Evolutionary conservation across 2,329 filamentous ascomycete species (phyloP), one percentile per base, ranked within the genome.

Genomic region (Aspergillus floridensis): DNA sequence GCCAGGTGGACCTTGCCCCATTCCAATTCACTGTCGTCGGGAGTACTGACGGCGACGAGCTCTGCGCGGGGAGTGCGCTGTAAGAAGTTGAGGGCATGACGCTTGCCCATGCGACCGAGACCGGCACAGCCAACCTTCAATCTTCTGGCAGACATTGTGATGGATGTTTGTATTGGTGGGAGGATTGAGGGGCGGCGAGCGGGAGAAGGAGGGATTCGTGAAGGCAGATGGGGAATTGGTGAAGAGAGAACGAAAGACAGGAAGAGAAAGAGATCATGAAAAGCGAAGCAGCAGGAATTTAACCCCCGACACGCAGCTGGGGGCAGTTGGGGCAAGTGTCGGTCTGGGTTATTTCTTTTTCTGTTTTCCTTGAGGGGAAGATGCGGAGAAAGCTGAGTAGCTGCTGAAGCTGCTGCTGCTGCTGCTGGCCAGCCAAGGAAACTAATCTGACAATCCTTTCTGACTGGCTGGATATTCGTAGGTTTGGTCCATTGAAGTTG

Each of bases 1-100:
- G 77, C 79, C 10, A 86, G 79, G 63, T 81, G 74, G 54, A 73
- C 66, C 62, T 77, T 76, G 4, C 81, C 83, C 83, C 83, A 85
- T 53, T 78, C 70, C 21, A 80, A 69, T 63, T 82, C 81, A 3
- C 68, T 70, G 14, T 74, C 68, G 22, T 81, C 80, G 1, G 80
- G 79, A 1, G 79, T 79, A 60, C 76, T 81, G 16, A 75, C 81
- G 31, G 81, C 81, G 26, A 83, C 77, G 29, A 84, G 71, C 50
- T 82, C 70, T 19, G 81, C 80, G 53, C 79, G 78, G 16, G 80
- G 80, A 16, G 77, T 79, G 52, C 76, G 74, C 64, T 80, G 70
- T 35, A 82, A 69, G 63, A 82, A 79, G 65, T 82, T 82, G 16
- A 78, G 66, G 14, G 80, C 81, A 68, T 83, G 81, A 21, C 79